A percentile compares a stretch with the other conserved stretches of the same genome.
Evolutionary conservation across 108 stramenopile species (phyloP).

Genomic region (Cyclotella cryptica): DNA sequence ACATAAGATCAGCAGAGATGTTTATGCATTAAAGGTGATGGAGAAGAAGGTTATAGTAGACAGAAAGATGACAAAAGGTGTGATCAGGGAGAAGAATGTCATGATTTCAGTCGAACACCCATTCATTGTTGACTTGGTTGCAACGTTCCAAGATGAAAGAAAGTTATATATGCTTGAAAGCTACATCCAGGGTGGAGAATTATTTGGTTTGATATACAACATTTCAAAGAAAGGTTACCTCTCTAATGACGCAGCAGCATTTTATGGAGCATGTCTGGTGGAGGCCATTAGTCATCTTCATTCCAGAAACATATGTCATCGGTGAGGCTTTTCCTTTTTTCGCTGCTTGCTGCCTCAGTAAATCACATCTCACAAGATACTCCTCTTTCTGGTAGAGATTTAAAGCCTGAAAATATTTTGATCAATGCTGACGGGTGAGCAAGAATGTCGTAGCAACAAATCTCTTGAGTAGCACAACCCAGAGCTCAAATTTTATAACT

Average conservation of each 20-base stretch:
- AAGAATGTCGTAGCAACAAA: neutral
- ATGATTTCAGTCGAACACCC: conserved; percentile 68
- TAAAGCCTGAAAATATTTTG: conserved; percentile 74
- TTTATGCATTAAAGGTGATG: conserved; percentile 72
- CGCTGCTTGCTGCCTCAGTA: neutral
- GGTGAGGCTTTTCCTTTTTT: neutral
- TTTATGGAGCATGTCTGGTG: conserved; percentile 65
- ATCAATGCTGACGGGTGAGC: conserved; percentile 50
- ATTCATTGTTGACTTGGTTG: conserved; percentile 70
- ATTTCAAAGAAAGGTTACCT: conserved; percentile 61
- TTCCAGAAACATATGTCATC: conserved; percentile 61
- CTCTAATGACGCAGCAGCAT: conserved; percentile 64
- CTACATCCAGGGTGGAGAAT: conserved; percentile 85
- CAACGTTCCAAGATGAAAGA: conserved; percentile 67
- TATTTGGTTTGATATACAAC: conserved; percentile 75
- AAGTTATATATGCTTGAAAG: conserved; percentile 79
- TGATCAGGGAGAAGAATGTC: conserved; percentile 56
- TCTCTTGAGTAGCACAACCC: neutral
- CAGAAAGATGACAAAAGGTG: conserved; percentile 52
- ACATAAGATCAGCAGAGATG: conserved; percentile 15
- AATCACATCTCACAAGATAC: neutral
- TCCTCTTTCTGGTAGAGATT: conserved; percentile 39
- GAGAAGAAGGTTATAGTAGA: conserved; percentile 74
- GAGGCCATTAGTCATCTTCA: conserved; percentile 60
- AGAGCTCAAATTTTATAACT: conserved; percentile 20